Evolutionary conservation across 2,329 filamentous ascomycete species (phyloP).

Genomic region (Plectosphaerella plurivora): DNA sequence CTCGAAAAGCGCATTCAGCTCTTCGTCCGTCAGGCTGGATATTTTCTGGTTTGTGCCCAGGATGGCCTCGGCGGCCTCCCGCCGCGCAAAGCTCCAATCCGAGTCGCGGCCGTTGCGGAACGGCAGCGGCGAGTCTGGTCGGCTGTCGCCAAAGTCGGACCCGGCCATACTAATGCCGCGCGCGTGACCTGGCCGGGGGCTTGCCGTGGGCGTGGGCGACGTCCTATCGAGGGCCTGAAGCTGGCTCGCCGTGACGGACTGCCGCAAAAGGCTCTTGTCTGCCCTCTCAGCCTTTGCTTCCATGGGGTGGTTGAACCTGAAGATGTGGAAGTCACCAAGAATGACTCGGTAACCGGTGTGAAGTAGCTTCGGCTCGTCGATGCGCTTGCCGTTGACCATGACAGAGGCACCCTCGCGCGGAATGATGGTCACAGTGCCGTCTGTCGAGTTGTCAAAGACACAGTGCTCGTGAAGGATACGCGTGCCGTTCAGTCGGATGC

Average conservation of each 20-base stretch:
- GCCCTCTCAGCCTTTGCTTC: slow-evolving; percentile 90
- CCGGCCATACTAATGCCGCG: slow-evolving; percentile 72
- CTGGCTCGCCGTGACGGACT: slow-evolving; percentile 66
- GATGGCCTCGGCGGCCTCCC: slow-evolving; percentile 89
- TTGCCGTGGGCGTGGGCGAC: slow-evolving; percentile 59
- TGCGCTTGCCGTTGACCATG: slow-evolving; percentile 94
- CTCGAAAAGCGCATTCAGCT: slow-evolving; percentile 88
- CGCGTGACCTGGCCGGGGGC: slow-evolving; percentile 64
- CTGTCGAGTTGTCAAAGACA: slow-evolving; percentile 79
- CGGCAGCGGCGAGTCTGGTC: slow-evolving; percentile 75
- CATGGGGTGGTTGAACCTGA: slow-evolving; percentile 96
- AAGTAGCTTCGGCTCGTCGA: slow-evolving; percentile 78
- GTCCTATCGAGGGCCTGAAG: slow-evolving; percentile 52
- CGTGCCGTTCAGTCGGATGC: slow-evolving; percentile 90
- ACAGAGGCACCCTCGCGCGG: slow-evolving; percentile 90
- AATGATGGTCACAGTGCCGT: slow-evolving; percentile 87
- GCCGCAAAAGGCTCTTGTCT: slow-evolving; percentile 80
- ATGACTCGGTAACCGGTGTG: slow-evolving; percentile 94
- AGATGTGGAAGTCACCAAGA: slow-evolving; percentile 96
- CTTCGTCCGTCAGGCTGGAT: slow-evolving; percentile 83
- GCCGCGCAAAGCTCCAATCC: slow-evolving; percentile 90
- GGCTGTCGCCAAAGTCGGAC: slow-evolving; percentile 74
- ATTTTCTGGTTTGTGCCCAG: slow-evolving; percentile 91
- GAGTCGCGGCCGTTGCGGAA: slow-evolving; percentile 70
- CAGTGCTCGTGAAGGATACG: slow-evolving; percentile 93